A percentile compares a stretch with the other conserved stretches of the same genome.
These are phyloP conservation scores for Backusella sp. DNA, from an alignment of 192 early-diverging fungal genomes.

Conservation along the genomic window DNA sequence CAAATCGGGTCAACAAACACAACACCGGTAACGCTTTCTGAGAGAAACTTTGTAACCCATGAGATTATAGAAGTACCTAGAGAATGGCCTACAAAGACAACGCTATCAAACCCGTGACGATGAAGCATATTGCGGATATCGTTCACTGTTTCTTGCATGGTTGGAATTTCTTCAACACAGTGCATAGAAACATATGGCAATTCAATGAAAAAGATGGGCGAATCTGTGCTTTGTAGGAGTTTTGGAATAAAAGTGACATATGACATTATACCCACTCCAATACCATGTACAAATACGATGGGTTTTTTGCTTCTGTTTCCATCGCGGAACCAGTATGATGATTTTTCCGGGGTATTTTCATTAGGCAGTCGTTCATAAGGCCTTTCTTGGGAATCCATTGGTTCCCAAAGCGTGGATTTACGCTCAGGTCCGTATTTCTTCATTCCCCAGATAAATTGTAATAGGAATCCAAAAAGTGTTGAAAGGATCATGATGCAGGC, in stretches of 20 bases:
- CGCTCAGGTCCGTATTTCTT: conserved; percentile 17
- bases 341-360: background rate
- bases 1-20: conserved; percentile 66
- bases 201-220: conserved; percentile 51
- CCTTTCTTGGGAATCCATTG: conserved; percentile 3
- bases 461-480: conserved; percentile 10
- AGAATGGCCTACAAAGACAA: conserved; percentile 64
- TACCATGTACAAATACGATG: conserved; percentile 58
- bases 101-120: conserved; percentile 47
- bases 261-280: conserved; percentile 59
- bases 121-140: conserved; percentile 60
- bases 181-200: conserved; percentile 67
- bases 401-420: background rate
- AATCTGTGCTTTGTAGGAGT: conserved; percentile 38
- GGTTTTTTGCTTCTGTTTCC: conserved; percentile 25
- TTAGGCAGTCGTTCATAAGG: background rate
- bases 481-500: conserved; percentile 5
- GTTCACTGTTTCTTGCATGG: conserved; percentile 51
- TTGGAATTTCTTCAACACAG: conserved; percentile 53
- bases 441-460: conserved; percentile 24
- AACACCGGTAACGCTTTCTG: conserved; percentile 46
- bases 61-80: conserved; percentile 59
- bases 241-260: conserved; percentile 52
- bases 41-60: conserved; percentile 56
- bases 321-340: conserved; percentile 37